Evolutionary conservation across 331 rosid species (phyloP), one percentile per base, ranked within the genome.

Genomic region (Spiraea crenata): DNA sequence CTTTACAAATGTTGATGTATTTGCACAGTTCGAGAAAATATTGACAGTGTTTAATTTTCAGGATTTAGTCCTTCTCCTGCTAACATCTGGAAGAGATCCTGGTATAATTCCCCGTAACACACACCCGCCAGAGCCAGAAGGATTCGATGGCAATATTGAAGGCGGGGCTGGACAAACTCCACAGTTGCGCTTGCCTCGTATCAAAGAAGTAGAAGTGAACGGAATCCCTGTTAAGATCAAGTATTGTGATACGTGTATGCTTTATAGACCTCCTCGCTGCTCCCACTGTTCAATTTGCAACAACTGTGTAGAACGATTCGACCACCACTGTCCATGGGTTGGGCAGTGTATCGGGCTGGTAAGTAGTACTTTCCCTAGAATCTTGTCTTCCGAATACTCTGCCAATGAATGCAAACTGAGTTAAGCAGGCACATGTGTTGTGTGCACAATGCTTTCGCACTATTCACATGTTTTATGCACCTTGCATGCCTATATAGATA

Each of bases 291-390:
- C 98, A 25, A 93, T 93, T 59, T 93, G 98, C 88, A 93, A 93
- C 60, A 93, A 93, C 81, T 93, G 98, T 62, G 98, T 93, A 9
- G 96, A 90, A 73, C 84, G 96, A 57, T 93, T 93, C 64, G 98
- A 93, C 79, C 98, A 93, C 60, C 98, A 93, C 77, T 93, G 98
- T 74, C 98, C 98, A 37, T 93, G 98, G 98, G 96, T 93, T 64
- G 98, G 98, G 34, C 98, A 93, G 84, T 93, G 98, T 80, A 93
- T 93, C 67, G 98, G 98, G 57, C 88, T 87, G 87, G 98, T 92
- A 81, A 42, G 92, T 84, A 74, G 57, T 71, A 42, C 68, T 69
- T 69, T 67, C 69, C 17, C 14, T 79, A 39, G 34, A 13, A 25
- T 65, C 60, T 9, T 35, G 39, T 17, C 6, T 41, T 49, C 42